Evolutionary conservation across 768 basidiomycete genomes (phyloP), one percentile per base, ranked within the genome.

Genomic region (Tylopilus felleus): DNA sequence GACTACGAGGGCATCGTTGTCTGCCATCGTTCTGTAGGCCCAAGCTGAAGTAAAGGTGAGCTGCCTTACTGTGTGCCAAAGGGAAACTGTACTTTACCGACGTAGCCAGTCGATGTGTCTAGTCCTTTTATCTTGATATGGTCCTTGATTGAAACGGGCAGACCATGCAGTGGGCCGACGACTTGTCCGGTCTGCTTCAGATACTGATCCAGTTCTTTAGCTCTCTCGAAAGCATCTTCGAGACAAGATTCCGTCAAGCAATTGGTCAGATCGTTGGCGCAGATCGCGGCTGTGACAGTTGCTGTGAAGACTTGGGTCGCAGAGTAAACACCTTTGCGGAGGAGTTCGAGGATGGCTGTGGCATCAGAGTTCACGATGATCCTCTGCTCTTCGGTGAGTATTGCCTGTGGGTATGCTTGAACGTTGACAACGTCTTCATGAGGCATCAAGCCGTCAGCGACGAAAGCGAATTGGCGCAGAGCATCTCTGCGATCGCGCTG

Each of bases 201-300:
- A 61, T 80, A 63, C 22, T 68, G 73, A 60, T 85, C 83, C 21
- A 85, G 70, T 56, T 81, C 70, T 46, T 60, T 67, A 5, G 84
- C 84, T 39, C 75, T 71, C 48, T 65, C 56, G 40, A 81, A 65
- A 4, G 75, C 80, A n/a, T 78, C 73, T 21, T 80, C 76, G 55
- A 83, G 72, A 56, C 82, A 83, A 46, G 84, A 78, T 55, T 85
- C 82, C 16, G 81, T 80, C 21, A 83, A 65, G 60, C 82, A 83
- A 57, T 80, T 80, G 7, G 78, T 78, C 50, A 63, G 53, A 31
- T 71, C 60, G 47, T 70, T 71, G n/a, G 69, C 59, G 7, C 60
- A 61, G 48, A 67, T 49, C 1, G 69, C 67, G 35, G 59, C 65
- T 27, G 51, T 65, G 56, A 69, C 59, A n/a, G 57, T 47, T 53